These are phyloP conservation scores for Acer yangbiense DNA, from an alignment of 345 rosid species.

Conservation along the genomic window DNA sequence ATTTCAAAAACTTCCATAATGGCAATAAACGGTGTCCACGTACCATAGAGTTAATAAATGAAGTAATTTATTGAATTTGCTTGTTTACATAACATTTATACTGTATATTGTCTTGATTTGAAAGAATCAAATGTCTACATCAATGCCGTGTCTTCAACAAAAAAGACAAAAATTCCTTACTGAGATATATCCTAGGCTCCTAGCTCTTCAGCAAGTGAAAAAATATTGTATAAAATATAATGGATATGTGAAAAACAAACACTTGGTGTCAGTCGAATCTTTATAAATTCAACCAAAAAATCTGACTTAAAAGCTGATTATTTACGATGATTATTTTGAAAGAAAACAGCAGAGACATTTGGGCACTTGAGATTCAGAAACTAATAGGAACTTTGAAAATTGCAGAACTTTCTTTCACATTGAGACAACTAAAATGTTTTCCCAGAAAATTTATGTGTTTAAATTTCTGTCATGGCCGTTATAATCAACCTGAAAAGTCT, in stretches of 20 bases:
- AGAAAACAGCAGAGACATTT: constrained; percentile 19
- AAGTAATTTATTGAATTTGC: no score
- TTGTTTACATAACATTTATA: background rate
- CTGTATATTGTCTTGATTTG: background rate
- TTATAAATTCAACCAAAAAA: no score
- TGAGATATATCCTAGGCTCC: constrained; percentile 17
- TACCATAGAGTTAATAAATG: no score
- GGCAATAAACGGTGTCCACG: no score
- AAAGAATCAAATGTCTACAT: background rate
- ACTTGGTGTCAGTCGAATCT: no score
- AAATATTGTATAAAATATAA: background rate
- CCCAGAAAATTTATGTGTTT: background rate
- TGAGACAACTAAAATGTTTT: background rate
- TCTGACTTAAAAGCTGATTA: no score
- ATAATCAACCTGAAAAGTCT: background rate
- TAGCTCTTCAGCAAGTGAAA: constrained; percentile 12
- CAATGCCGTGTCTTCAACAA: background rate
- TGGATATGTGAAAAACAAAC: background rate
- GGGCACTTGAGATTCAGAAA: constrained; percentile 24
- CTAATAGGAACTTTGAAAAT: background rate
- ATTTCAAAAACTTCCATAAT: no score
- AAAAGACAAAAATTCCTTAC: constrained; percentile 1
- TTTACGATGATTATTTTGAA: background rate
- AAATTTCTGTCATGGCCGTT: background rate
- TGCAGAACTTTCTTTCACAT: background rate